Base-by-base conservation (phyloP, 2,329 filamentous ascomycete species). In the Blastomyces emzantsi region DNA sequence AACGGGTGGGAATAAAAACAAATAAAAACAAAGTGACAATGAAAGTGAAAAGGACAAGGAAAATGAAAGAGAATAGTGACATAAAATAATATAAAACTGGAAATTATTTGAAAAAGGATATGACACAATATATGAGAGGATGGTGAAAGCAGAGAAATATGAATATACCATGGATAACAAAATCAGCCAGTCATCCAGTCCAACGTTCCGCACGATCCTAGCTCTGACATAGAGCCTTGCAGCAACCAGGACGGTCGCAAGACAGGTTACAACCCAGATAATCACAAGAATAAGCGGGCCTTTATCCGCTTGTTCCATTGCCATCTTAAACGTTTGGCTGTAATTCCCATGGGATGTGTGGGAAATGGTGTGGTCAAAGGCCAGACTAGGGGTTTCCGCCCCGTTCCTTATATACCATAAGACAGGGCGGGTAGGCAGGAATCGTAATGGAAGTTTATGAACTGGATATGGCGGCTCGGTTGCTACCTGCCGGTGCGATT, bases 181-280 rank as follows among this genome's bases (percentile, higher is more conserved):
- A 64, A 77, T 78, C 33, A 78, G 63, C 51, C 71, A 76, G 64
- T 78, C 77, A 61, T 79, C 76, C 3, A 70, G 60, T 1, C 74
- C 72, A n/a, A 76, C 62, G 39, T 72, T 75, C 9, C 70, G 70
- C 47, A 74, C 66, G 33, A 77, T 68, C 4, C 61, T 56, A 1
- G 62, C 64, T 19, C 76, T 70, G 45, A 74, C 73, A 41, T 72
- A 77, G 15, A 78, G 64, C 7, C 77, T 70, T 1, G 72, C 71
- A 2, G 61, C 43, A 3, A 75, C 73, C 13, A 77, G 71, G 6
- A 75, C 2, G 3, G 71, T 69, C 3, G 69, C 72, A 25, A 78
- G 15, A 1, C 65, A 65, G 2, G 72, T 73, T 62, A 78, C 67
- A 2, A 69, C 64, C 68, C 72, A 74, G 41, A 73, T 67, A 8